Conservation (phyloP, 768 basidiomycete genomes). For the Lactarius akahatsu region DNA sequence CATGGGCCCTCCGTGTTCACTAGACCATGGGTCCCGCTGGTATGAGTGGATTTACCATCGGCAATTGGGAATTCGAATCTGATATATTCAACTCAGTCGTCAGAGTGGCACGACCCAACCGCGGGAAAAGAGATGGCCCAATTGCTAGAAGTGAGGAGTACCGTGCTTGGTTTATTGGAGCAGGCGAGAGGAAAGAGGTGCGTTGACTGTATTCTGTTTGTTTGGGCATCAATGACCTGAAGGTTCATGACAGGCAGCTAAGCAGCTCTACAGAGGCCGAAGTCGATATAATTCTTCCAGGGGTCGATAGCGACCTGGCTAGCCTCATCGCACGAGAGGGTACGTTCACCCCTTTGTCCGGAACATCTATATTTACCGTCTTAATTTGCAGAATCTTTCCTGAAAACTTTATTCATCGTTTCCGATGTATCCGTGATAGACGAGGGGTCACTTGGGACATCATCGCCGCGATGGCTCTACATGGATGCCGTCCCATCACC, state of each 20-base stretch:
- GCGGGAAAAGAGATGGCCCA: constrained; percentile 62
- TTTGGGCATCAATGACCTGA: neutral
- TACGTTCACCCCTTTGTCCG: constrained; percentile 16
- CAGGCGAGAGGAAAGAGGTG: constrained; percentile 75
- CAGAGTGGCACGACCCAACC: constrained; percentile 59
- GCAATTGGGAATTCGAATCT: neutral
- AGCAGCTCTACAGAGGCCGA: constrained; percentile 77
- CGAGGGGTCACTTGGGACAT: constrained; percentile 42
- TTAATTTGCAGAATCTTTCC: constrained; percentile 49
- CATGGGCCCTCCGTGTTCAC: constrained; percentile 64
- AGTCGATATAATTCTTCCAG: constrained; percentile 59
- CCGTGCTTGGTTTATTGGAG: constrained; percentile 69
- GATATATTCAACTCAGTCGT: constrained; percentile 38
- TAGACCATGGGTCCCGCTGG: constrained; percentile 66
- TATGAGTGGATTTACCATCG: constrained; percentile 38
- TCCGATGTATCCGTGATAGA: constrained; percentile 62
- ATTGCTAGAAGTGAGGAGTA: constrained; percentile 58
- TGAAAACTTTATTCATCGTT: constrained; percentile 79
- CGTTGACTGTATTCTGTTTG: constrained; percentile 29
- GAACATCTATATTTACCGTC: constrained; percentile 4
- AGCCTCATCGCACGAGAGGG: constrained; percentile 46
- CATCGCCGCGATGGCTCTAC: constrained; percentile 52
- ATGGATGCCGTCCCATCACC: constrained; percentile 43
- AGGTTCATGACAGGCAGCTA: constrained; percentile 49
- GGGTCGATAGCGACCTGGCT: constrained; percentile 33